Evolutionary conservation across 257 asterid species (phyloP).

Genomic region (Asclepias syriaca): DNA sequence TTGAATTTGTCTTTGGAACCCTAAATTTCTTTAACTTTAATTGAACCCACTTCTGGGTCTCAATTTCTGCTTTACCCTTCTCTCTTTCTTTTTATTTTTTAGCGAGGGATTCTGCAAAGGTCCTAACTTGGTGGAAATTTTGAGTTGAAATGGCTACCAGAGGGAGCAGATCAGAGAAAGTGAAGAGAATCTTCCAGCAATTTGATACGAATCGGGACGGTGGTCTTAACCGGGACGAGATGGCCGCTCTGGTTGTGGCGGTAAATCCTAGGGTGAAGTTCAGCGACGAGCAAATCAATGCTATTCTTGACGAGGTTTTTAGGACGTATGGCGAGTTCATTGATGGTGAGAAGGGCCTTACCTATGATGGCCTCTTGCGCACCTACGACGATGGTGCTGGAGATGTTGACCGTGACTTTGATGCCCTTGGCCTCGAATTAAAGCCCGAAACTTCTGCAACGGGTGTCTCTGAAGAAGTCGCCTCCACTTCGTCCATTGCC

Average conservation of each 20-base stretch:
- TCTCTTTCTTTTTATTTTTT: background rate
- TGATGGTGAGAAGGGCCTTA: conserved; percentile 76
- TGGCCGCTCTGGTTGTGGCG: conserved; percentile 87
- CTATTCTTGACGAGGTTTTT: conserved; percentile 90
- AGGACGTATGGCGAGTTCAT: conserved; percentile 82
- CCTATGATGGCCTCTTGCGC: conserved; percentile 83
- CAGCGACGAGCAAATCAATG: conserved; percentile 89
- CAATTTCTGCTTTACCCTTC: background rate
- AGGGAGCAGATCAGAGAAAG: conserved; percentile 96
- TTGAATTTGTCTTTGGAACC: conserved; percentile 6
- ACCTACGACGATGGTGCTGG: conserved; percentile 99
- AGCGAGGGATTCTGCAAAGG: background rate
- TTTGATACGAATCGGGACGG: conserved; percentile 75
- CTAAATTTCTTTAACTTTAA: conserved; percentile 14
- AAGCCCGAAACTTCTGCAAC: conserved; percentile 32
- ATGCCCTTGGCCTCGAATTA: conserved; percentile 87
- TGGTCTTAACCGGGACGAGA: conserved; percentile 85
- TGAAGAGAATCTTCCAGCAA: conserved; percentile 78
- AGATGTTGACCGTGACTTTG: conserved; percentile 94
- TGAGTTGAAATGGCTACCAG: conserved; percentile 57
- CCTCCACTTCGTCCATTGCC: conserved; percentile 65
- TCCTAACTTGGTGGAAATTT: conserved; percentile 7
- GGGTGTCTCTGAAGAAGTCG: conserved; percentile 51
- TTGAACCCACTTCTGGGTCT: too few relatives aligned
- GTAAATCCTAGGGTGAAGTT: conserved; percentile 90